Conservation (phyloP, 208 protist species). For the Histomonas meleagridis region DNA sequence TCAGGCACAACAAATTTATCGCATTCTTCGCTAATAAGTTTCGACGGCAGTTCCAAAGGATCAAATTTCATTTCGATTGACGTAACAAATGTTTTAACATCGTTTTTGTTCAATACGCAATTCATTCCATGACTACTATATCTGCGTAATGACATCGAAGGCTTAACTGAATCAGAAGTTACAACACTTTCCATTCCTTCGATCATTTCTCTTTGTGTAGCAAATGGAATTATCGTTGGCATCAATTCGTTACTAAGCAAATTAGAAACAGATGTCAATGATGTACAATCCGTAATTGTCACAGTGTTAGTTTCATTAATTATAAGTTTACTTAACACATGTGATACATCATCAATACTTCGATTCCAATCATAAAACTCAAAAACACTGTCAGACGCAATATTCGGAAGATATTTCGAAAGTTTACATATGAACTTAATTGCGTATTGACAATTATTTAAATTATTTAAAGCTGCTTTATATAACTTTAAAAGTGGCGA, state of each 20-base stretch:
- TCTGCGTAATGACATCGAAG: neutral
- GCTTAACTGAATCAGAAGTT: neutral
- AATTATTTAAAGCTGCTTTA: neutral
- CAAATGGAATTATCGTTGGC: neutral
- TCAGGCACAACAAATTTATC: no score
- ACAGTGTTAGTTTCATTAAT: neutral
- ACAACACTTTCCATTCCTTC: conserved; percentile 1
- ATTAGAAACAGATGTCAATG: neutral
- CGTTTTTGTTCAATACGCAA: no score
- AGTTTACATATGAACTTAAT: neutral
- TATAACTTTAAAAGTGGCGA: neutral
- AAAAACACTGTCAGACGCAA: neutral
- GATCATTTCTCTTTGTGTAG: neutral
- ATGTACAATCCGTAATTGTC: neutral
- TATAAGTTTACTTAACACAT: neutral
- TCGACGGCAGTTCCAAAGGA: no score
- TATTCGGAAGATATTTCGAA: neutral
- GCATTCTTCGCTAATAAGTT: no score
- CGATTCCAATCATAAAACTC: neutral
- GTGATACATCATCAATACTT: neutral
- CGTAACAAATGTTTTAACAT: no score
- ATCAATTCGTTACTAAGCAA: neutral
- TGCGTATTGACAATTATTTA: neutral
- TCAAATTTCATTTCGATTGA: no score
- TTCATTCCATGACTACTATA: no score